Percentiles rank a stretch among this genome's conserved stretches.
phyloP scores from a whole-genome alignment of 495 filamentous ascomycete species.

The Podospora fimiseda region DNA sequence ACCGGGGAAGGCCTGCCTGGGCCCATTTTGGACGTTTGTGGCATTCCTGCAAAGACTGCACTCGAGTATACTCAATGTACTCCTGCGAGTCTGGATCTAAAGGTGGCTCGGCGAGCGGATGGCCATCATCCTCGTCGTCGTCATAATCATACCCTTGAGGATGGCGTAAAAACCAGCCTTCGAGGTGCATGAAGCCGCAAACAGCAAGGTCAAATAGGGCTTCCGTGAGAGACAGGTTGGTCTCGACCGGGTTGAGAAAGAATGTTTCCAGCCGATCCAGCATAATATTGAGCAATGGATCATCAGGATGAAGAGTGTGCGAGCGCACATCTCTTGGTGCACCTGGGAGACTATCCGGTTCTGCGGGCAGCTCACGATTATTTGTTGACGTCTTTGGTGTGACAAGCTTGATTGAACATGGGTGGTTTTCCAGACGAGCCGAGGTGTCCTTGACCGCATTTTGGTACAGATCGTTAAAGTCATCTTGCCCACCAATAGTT shows the following conservation, averaged over 20 bases:
- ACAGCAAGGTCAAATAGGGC: conserved; percentile 73
- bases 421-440: conserved; percentile 70
- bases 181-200: conserved; percentile 74
- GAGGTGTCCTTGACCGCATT: conserved; percentile 75
- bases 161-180: conserved; percentile 83
- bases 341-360: conserved; percentile 46
- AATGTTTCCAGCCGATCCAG: conserved; percentile 68
- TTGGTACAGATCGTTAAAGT: conserved; percentile 74
- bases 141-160: conserved; percentile 54
- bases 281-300: conserved; percentile 67
- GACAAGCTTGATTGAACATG: conserved; percentile 58
- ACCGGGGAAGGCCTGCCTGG: conserved; percentile 38
- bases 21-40: conserved; percentile 47
- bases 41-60: conserved; percentile 41
- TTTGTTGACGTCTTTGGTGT: conserved; percentile 46
- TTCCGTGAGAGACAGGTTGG: conserved; percentile 80
- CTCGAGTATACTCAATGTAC: conserved; percentile 37
- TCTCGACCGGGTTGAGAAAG: conserved; percentile 82
- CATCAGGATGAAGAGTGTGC: conserved; percentile 60
- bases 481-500: conserved; percentile 61
- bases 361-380: conserved; percentile 43
- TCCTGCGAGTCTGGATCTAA: conserved; percentile 32
- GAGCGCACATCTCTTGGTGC: conserved; percentile 49
- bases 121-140: conserved; percentile 33
- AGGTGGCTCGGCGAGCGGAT: conserved; percentile 19